phyloP scores from a whole-genome alignment of 2,329 filamentous ascomycete species.

The Lasiodiplodia sp. region DNA sequence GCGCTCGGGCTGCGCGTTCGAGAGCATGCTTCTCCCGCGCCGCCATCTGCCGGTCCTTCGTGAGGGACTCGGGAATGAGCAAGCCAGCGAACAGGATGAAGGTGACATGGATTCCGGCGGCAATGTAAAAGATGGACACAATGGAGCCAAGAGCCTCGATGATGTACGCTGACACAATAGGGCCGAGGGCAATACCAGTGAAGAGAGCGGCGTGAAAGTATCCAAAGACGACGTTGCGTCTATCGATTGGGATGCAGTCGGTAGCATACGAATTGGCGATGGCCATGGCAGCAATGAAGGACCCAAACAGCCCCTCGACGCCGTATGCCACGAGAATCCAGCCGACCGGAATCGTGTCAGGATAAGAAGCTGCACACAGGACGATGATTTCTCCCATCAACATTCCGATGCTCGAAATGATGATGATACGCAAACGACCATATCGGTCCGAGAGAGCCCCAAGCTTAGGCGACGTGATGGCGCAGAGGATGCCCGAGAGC shows the following conservation, averaged over 20 bases:
- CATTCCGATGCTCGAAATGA: constrained; percentile 76
- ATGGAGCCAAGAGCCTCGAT: constrained; percentile 78
- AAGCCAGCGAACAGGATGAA: constrained; percentile 78
- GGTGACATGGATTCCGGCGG: constrained; percentile 72
- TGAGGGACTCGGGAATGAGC: constrained; percentile 83
- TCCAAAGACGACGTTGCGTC: constrained; percentile 82
- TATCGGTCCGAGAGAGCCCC: constrained; percentile 87
- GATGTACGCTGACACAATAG: constrained; percentile 79
- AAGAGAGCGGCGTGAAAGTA: constrained; percentile 92
- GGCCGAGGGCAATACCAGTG: constrained; percentile 85
- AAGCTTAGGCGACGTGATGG: constrained; percentile 80
- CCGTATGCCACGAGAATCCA: constrained; percentile 79
- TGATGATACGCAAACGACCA: constrained; percentile 78
- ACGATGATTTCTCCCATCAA: constrained; percentile 77
- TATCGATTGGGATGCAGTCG: constrained; percentile 83
- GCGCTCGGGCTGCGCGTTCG: constrained; percentile 43
- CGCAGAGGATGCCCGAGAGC: constrained; percentile 77
- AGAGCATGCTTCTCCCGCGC: constrained; percentile 72
- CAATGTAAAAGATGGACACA: constrained; percentile 84
- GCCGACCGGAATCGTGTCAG: constrained; percentile 75
- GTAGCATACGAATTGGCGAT: constrained; percentile 86
- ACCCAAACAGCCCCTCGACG: constrained; percentile 84
- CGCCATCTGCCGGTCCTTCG: constrained; percentile 71
- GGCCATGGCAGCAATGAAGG: constrained; percentile 83
- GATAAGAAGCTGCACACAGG: constrained; percentile 78